A percentile compares a stretch with the other conserved stretches of the same genome.
phyloP scores from a whole-genome alignment of 1,139 yeast genomes.

The Martiniozyma asiatica region DNA sequence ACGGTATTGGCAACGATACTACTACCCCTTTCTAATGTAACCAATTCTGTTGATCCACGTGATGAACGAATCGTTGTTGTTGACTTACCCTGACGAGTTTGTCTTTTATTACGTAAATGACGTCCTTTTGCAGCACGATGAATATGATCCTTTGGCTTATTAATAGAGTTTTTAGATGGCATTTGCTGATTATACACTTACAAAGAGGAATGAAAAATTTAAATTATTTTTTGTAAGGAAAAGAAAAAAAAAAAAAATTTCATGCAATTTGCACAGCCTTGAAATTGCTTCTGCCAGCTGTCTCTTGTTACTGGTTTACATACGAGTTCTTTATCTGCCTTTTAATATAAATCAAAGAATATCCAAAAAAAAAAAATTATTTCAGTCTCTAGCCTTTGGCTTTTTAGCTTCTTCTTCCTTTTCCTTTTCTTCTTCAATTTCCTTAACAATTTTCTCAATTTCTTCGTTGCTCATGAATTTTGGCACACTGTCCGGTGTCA shows the following conservation, averaged over 20 bases:
- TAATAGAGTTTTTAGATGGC: conserved; percentile 57
- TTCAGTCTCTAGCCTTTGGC: conserved; percentile 27
- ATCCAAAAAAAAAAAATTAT: neutral
- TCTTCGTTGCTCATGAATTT: conserved; percentile 55
- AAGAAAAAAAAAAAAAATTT: too few relatives aligned
- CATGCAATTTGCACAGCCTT: too few relatives aligned
- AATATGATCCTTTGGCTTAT: conserved; percentile 62
- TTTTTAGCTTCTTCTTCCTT: conserved; percentile 84
- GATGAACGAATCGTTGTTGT: conserved; percentile 26
- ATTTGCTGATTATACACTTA: too few relatives aligned
- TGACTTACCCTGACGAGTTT: conserved; percentile 32
- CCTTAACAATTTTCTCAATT: conserved; percentile 64
- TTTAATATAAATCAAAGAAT: too few relatives aligned
- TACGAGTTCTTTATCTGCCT: too few relatives aligned
- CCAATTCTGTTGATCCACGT: conserved; percentile 50
- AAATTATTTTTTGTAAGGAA: too few relatives aligned
- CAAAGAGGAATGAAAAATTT: too few relatives aligned
- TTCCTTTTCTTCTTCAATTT: conserved; percentile 84
- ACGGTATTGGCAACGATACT: conserved; percentile 45
- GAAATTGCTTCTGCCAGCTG: too few relatives aligned
- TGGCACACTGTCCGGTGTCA: conserved; percentile 54
- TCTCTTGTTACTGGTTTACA: too few relatives aligned
- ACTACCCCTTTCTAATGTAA: conserved; percentile 33
- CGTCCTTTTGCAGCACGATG: conserved; percentile 42
- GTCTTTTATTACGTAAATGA: conserved; percentile 45